phyloP scores from a whole-genome alignment of 225 moss, liverwort and hornwort genomes.

The Physcomitrellopsis africana region DNA sequence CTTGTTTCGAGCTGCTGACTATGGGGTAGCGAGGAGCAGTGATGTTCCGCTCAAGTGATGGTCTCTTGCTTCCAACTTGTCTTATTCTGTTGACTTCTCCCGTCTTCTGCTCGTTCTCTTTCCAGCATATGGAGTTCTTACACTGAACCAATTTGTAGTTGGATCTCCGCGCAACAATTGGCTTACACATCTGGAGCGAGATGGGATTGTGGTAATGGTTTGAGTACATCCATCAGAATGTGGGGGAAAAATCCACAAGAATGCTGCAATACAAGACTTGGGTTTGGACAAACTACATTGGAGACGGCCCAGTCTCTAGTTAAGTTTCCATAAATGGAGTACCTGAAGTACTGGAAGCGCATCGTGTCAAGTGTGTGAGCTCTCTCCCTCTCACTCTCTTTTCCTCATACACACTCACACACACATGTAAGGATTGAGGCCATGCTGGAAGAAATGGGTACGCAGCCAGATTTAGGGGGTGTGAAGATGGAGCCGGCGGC shows the following conservation, averaged over 20 bases:
- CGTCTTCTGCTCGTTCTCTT: not conserved
- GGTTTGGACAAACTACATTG: not conserved
- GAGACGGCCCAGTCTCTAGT: not conserved
- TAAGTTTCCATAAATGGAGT: too few species aligned
- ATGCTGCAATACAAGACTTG: not conserved
- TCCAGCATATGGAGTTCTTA: not conserved
- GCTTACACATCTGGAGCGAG: not conserved
- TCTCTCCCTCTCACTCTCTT: too few species aligned
- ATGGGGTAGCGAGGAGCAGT: not conserved
- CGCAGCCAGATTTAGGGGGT: constrained; percentile 9
- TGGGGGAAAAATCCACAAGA: not conserved
- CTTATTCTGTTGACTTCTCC: not conserved
- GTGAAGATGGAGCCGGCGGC: constrained; percentile 27
- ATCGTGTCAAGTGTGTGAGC: too few species aligned
- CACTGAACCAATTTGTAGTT: too few species aligned
- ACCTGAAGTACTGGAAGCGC: too few species aligned
- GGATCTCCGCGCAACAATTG: too few species aligned
- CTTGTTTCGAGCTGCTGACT: not conserved
- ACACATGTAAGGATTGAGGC: not conserved
- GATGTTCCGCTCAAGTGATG: not conserved
- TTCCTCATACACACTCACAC: too few species aligned
- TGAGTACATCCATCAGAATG: not conserved
- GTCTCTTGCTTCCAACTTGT: not conserved
- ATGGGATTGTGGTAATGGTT: not conserved
- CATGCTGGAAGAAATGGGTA: constrained; percentile 11